phyloP scores from a whole-genome alignment of 345 rosid species.

The Theobroma cacao region DNA sequence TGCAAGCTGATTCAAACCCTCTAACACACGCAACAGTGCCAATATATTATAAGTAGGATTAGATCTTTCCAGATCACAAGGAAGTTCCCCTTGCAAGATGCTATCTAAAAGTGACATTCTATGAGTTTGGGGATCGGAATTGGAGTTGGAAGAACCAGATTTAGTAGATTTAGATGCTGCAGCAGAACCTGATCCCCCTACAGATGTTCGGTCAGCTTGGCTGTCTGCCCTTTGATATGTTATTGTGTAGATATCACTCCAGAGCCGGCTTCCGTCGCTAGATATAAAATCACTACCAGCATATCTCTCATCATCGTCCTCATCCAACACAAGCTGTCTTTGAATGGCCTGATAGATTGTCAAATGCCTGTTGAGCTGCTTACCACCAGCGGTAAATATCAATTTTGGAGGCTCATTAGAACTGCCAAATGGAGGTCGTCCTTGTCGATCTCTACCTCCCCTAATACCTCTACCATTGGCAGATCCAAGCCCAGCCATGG shows the following conservation, averaged over 20 bases:
- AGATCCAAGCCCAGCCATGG: slow-evolving; percentile 98
- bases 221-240: slow-evolving; percentile 85
- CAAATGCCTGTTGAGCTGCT: slow-evolving; percentile 89
- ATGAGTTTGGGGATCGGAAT: slow-evolving; percentile 47
- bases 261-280: slow-evolving; percentile 87
- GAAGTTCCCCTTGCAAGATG: slow-evolving; percentile 85
- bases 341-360: slow-evolving; percentile 99
- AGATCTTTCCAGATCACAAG: slow-evolving; percentile 93
- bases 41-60: slow-evolving; percentile 86
- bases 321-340: slow-evolving; percentile 82
- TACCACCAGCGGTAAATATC: slow-evolving; percentile 81
- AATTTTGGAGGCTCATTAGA: slow-evolving; percentile 77
- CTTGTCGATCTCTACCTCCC: slow-evolving; percentile 89
- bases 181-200: slow-evolving; percentile 60
- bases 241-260: slow-evolving; percentile 88
- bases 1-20: slow-evolving; percentile 92
- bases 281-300: slow-evolving; percentile 75
- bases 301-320: slow-evolving; percentile 90
- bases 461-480: slow-evolving; percentile 90
- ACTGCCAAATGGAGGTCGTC: slow-evolving; percentile 61
- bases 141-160: slow-evolving; percentile 46
- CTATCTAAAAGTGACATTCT: slow-evolving; percentile 80
- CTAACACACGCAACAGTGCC: slow-evolving; percentile 81
- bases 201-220: slow-evolving; percentile 64
- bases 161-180: slow-evolving; percentile 52